Base-by-base conservation (phyloP, 176 grass and related monocot genomes). In the Oryza rufipogon region DNA sequence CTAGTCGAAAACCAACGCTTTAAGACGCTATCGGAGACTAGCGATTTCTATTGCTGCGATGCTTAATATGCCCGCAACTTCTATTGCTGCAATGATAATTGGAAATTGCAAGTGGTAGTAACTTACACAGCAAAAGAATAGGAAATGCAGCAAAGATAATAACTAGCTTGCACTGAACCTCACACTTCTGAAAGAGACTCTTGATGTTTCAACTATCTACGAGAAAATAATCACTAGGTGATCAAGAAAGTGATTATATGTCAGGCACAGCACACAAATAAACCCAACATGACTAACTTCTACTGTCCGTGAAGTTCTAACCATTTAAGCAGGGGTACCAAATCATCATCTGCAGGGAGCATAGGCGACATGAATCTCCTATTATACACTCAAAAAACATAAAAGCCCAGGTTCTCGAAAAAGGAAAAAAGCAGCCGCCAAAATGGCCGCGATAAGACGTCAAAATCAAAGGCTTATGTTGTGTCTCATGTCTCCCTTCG, bases 401-500 rank as follows among this genome's bases (percentile, higher is more conserved):
- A 22, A 81, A 74, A 34, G 28, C 47, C 16, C 47, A 16, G 47
- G 64, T 63, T 49, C 38, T 33, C 79, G 12, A 49, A 49, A 86
- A 83, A 78, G 5, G 6, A 80, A 78, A 56, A 80, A 44, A 25
- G 64, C 10, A 69, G 64, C 47, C 11, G 16, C 82, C 46, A 32
- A 16, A 76, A 77, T 67, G 58, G 68, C 81, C 10, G 28, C 46
- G 63, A 42, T 64, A 45, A 66, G 34, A 88, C 33, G 68, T 78
- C 69, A 72, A 74, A 88, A 88, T 74, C 44, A 28, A 41, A 22
- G 28, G 42, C 68, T 41, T 38, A 68, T 42, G 42, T 52, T 54
- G 5, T 61, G 56, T 61, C 68, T 88, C 86, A 92, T 70, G 92
- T 81, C 60, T 91, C 96, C 86, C 96, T 89, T 71, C 91, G 86